Conservation (phyloP, 805 yeast genomes). For the Myxozyma udenii region DNA sequence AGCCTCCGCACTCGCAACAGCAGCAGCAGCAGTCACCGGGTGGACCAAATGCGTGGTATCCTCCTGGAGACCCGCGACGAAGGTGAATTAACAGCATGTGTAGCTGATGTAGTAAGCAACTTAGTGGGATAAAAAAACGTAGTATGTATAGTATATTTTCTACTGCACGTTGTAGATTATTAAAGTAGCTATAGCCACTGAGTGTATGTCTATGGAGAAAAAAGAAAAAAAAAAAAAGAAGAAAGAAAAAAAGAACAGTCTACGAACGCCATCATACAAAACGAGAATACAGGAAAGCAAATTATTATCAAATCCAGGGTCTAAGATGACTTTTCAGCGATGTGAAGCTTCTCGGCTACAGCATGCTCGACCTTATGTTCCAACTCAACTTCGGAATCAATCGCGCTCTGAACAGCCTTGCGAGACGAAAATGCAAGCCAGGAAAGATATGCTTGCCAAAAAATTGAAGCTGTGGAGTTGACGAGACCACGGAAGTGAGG, state of each 20-base stretch:
- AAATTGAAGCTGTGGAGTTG: constrained; percentile 19
- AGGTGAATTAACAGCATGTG: background rate
- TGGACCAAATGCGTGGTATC: background rate
- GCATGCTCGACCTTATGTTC: constrained; percentile 15
- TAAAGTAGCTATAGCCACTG: no score
- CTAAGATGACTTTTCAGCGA: background rate
- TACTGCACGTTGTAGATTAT: no score
- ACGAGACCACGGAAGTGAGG: constrained; percentile 30
- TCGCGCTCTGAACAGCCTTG: constrained; percentile 11
- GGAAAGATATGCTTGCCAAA: constrained; percentile 28
- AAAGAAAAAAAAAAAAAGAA: background rate
- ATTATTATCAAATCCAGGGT: no score
- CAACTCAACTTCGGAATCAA: constrained; percentile 13
- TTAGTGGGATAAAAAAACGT: no score
- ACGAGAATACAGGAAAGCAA: no score
- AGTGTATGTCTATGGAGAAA: background rate
- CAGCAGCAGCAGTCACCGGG: background rate
- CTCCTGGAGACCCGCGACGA: background rate
- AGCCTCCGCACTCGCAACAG: constrained; percentile 2
- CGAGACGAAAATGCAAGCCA: constrained; percentile 23
- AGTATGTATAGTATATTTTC: background rate
- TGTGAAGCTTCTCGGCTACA: constrained; percentile 10
- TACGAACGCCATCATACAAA: background rate
- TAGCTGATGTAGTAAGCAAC: background rate
- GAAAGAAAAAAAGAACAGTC: background rate